phyloP scores from a whole-genome alignment of 805 yeast species.

The Myxozyma sirexii region DNA sequence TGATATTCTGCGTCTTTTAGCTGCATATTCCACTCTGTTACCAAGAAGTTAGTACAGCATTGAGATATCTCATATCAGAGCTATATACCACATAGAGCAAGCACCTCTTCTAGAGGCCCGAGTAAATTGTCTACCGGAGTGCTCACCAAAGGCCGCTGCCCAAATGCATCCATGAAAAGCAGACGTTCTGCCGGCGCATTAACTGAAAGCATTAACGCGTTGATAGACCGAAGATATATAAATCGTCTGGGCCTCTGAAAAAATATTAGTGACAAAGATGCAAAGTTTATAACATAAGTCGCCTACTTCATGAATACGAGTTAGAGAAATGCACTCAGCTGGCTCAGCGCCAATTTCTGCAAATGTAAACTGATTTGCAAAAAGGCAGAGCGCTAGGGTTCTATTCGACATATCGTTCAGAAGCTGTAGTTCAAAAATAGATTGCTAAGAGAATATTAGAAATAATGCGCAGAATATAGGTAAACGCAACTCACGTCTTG shows the following conservation, averaged over 20 bases:
- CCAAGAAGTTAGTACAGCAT: background rate
- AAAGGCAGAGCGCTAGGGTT: background rate
- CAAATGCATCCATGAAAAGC: conserved; percentile 19
- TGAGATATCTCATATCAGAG: background rate
- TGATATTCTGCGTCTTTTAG: background rate
- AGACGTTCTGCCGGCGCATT: background rate
- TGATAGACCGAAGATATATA: conserved; percentile 9
- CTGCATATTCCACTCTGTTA: conserved; percentile 17
- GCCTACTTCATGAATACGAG: background rate
- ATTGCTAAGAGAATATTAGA: background rate
- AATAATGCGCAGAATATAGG: background rate
- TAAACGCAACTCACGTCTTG: conserved; percentile 3
- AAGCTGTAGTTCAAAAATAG: background rate
- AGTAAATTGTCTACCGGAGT: conserved; percentile 5
- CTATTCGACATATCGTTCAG: background rate
- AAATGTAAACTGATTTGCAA: conserved; percentile 7
- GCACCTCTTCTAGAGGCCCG: conserved; percentile 3
- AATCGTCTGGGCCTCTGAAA: conserved; percentile 14
- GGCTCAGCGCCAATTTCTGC: conserved; percentile 13
- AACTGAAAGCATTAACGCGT: conserved; percentile 17
- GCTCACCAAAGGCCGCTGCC: background rate
- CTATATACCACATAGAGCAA: conserved; percentile 14
- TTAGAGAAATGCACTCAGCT: conserved; percentile 11
- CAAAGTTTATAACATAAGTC: background rate
- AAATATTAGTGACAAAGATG: background rate